Evolutionary conservation across 2,329 filamentous ascomycete species (phyloP), one percentile per base, ranked within the genome.

Genomic region (Microascus cirrosus): DNA sequence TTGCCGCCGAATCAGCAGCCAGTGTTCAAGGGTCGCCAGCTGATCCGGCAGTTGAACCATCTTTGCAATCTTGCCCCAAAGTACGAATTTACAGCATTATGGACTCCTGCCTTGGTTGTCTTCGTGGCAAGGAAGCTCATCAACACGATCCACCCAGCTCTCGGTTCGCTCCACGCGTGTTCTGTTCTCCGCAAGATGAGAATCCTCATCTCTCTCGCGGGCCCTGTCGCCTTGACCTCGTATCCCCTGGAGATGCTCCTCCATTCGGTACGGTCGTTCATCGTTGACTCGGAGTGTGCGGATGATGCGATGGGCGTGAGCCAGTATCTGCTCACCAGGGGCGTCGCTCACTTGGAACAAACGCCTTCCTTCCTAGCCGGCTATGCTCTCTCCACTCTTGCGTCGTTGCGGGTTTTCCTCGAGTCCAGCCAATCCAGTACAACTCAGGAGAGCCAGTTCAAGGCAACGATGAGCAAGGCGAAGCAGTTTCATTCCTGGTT

Each of bases 181-280:
- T 87, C 90, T 1, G 84, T 96, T 3, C 79, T 99, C 56, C 85
- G 92, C 45, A 96, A 95, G 67, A 79, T 97, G 53, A 82, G 91
- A 36, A 81, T 96, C 10, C 73, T 97, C 18, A 79, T 97, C 28
- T 87, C 84, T 60, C 74, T 97, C 53, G 87, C 90, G 28, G 91
- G 90, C 0, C 69, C 82, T 0, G 78, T 85, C 55, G 89, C 88
- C n/a, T 76, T 87, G 25, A 75, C 83, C 48, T 88, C 87, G 0
- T 97, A 97, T 66, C 89, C 90, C 12, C 70, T 96, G 15, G 90
- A 99, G 69, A 94, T 96, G 89, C 77, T 95, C 0, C 77, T 99
- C 1, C 89, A 91, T 65, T 86, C 88, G 1, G 77, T 96, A 22
- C 80, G 87, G 11, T 84, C 85, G 0, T 95, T 91, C 63, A 75